Conservation (phyloP, 1,284 basidiomycete genomes). For the Sporisorium graminicola region DNA sequence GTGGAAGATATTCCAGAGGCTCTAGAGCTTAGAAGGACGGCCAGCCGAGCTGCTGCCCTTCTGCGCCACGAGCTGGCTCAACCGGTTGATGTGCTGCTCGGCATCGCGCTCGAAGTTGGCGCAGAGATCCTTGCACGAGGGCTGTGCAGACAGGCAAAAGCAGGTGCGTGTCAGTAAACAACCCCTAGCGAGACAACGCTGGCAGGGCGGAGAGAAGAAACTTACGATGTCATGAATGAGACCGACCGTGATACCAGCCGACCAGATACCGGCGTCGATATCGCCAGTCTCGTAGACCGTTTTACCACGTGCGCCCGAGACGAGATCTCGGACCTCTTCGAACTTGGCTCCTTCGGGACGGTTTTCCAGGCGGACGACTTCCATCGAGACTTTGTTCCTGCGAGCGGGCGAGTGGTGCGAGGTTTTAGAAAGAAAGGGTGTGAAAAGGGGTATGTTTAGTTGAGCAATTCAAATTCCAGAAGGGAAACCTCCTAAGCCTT, state of each 20-base stretch:
- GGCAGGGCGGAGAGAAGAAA: background rate
- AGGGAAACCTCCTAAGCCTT: constrained; percentile 33
- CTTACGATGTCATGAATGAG: constrained; percentile 82
- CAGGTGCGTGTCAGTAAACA: background rate
- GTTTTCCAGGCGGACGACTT: constrained; percentile 85
- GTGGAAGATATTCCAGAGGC: background rate
- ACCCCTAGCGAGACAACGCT: background rate
- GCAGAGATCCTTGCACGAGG: constrained; percentile 83
- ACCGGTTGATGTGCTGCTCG: constrained; percentile 76
- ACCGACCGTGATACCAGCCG: constrained; percentile 81
- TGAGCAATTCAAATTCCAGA: background rate
- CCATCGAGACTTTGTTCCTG: constrained; percentile 78
- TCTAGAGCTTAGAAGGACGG: constrained; percentile 43
- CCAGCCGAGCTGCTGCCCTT: constrained; percentile 34
- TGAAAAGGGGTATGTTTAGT: background rate
- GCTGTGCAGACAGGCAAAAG: constrained; percentile 65
- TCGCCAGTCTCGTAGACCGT: constrained; percentile 88
- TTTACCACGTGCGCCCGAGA: constrained; percentile 82
- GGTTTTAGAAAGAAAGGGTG: background rate
- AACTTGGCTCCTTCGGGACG: constrained; percentile 88
- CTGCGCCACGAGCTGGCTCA: constrained; percentile 42
- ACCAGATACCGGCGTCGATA: constrained; percentile 88
- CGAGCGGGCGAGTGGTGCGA: too few relatives aligned
- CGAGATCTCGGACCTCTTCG: constrained; percentile 81
- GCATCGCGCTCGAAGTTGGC: constrained; percentile 81